Base-by-base conservation (phyloP, 306 rosid genomes). In the Medicago ruthenica region DNA sequence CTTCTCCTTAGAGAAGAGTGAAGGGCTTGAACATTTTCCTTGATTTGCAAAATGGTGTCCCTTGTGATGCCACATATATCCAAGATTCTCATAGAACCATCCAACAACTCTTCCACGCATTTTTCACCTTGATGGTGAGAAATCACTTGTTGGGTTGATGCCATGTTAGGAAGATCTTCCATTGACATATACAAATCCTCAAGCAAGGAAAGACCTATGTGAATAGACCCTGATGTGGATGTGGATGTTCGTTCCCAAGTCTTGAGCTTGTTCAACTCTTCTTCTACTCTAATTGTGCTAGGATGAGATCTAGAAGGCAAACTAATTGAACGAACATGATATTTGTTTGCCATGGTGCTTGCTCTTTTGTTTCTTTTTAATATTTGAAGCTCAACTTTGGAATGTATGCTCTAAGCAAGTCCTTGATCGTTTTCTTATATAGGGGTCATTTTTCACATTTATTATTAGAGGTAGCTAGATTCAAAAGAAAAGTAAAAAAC, bases 271-370 rank as follows among this genome's bases (percentile, higher is more conserved):
- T 67, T 44, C 13, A 67, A 47, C 0, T 67, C 72, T 2, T 67
- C 72, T 21, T 45, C 7, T 1, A 67, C 72, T 67, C 55, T 42
- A 42, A 44, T 42, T 10, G 72, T 67, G 20, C 55, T 67, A 21
- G 72, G 72, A 67, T 67, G 72, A 67, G 72, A 67, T 67, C 57
- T 42, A 0, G 72, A 42, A 20, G 72, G 72, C 39, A 67, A 67
- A 67, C 72, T 67, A 67, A 67, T 67, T 6, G 57, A 67, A 4
- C 72, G 37, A 67, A 67, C 20, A 67, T 67, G 57, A 18, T 21
- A 42, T 13, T 67, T 67, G 72, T 22, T 42, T 67, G 57, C 40
- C 57, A 67, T 67, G 6, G 37, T 17, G 10, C 0, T 66, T 5
- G 9, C 9, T 65, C 36, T 40, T 65, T 11, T 65, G 9, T 17